A percentile compares a stretch with the other conserved stretches of the same genome.
Evolutionary conservation across 371 early-diverging fungal genomes (phyloP).

Genomic region (Mucor racemosus): DNA sequence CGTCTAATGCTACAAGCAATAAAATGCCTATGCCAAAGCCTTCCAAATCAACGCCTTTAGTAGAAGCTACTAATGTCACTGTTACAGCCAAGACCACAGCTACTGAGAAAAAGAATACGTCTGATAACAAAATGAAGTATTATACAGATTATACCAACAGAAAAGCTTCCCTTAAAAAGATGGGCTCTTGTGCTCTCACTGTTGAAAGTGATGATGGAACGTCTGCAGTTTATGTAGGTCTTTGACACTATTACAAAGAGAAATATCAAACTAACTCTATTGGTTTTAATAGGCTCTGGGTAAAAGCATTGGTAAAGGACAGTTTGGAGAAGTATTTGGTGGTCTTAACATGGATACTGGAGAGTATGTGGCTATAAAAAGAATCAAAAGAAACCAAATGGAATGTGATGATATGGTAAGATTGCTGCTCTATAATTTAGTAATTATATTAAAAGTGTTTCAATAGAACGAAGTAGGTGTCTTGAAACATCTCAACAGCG

Average conservation of each 20-base stretch:
- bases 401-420: slow-evolving; percentile 64
- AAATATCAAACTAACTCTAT: background rate
- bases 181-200: slow-evolving; percentile 26
- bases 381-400: slow-evolving; percentile 70
- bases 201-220: slow-evolving; percentile 25
- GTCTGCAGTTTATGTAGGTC: slow-evolving; percentile 30
- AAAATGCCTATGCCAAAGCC: slow-evolving; percentile 14
- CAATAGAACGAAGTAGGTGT: slow-evolving; percentile 72
- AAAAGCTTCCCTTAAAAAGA: slow-evolving; percentile 33
- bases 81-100: background rate
- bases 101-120: background rate
- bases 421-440: background rate
- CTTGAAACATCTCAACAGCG: slow-evolving; percentile 75
- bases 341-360: slow-evolving; percentile 86
- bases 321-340: slow-evolving; percentile 86
- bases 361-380: slow-evolving; percentile 88
- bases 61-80: slow-evolving; percentile 4
- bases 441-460: background rate
- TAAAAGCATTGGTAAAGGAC: slow-evolving; percentile 91
- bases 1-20: background rate
- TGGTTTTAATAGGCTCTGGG: slow-evolving; percentile 68
- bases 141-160: slow-evolving; percentile 17
- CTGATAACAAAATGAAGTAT: slow-evolving; percentile 8
- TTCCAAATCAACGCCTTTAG: slow-evolving; percentile 22
- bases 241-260: background rate